phyloP scores from a whole-genome alignment of 106 monocot genomes.

The Dioscorea dumetorum region DNA sequence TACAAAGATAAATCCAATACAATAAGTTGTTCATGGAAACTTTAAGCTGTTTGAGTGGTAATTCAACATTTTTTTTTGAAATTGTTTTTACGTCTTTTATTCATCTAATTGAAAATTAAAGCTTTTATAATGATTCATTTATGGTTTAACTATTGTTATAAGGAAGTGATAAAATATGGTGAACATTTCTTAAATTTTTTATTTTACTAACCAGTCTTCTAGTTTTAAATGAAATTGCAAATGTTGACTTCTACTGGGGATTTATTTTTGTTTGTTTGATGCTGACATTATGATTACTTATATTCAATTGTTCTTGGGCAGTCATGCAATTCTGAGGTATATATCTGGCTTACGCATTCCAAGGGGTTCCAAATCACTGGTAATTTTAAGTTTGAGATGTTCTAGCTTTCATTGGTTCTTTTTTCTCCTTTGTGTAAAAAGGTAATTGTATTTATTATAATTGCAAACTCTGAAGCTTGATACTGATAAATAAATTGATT shows the following conservation, averaged over 20 bases:
- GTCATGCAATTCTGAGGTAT: conserved; percentile 83
- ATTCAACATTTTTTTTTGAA: neutral
- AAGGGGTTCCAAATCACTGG: conserved; percentile 81
- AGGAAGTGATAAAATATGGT: no score
- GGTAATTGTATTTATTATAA: no score
- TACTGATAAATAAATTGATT: no score
- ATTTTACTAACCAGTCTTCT: no score
- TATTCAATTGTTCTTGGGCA: conserved; percentile 16
- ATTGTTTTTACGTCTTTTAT: no score
- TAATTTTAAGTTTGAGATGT: conserved; percentile 12
- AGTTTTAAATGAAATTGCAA: no score
- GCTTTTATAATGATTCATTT: no score
- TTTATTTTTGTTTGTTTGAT: neutral
- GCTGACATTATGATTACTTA: neutral
- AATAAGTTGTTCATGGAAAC: conserved; percentile 70
- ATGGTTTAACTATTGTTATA: no score
- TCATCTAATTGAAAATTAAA: no score
- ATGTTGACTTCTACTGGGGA: no score
- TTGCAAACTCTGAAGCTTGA: no score
- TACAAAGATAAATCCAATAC: conserved; percentile 92
- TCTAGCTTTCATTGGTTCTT: neutral
- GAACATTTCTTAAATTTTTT: neutral
- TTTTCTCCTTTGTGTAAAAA: neutral
- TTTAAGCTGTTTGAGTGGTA: conserved; percentile 90
- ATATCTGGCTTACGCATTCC: conserved; percentile 61